phyloP scores from a whole-genome alignment of 2,329 filamentous ascomycete species.

The Sclerotinia borealis region DNA sequence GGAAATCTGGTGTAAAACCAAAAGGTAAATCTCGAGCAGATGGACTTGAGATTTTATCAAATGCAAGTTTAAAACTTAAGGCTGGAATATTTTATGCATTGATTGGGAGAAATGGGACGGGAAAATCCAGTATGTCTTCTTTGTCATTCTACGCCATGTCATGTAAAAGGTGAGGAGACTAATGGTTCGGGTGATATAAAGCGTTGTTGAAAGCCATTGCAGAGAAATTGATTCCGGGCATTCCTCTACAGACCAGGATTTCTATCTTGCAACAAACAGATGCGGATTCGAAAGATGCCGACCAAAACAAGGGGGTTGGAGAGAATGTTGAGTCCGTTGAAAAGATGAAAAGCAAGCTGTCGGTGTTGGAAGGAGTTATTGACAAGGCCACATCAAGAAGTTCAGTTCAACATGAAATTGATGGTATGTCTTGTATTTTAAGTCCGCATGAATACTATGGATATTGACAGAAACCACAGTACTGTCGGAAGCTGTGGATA shows the following conservation, averaged over 20 bases:
- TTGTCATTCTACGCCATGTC: background rate
- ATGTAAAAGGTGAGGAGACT: conserved; percentile 11
- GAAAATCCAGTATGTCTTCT: conserved; percentile 63
- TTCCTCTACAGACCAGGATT: conserved; percentile 59
- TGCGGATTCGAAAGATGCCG: conserved; percentile 30
- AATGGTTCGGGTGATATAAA: conserved; percentile 29
- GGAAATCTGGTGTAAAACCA: conserved; percentile 35
- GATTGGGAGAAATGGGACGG: conserved; percentile 73
- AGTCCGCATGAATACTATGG: background rate
- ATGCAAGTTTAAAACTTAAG: conserved; percentile 66
- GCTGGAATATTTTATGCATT: conserved; percentile 70
- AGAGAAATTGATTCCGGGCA: conserved; percentile 71
- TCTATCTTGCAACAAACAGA: conserved; percentile 64
- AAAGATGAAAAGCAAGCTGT: conserved; percentile 30
- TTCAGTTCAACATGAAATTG: conserved; percentile 54
- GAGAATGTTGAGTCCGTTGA: background rate
- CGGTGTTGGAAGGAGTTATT: conserved; percentile 63
- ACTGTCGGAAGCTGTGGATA: conserved; percentile 55
- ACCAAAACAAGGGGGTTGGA: conserved; percentile 27
- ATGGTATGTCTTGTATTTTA: conserved; percentile 37
- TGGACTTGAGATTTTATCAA: conserved; percentile 61
- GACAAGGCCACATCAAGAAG: conserved; percentile 52
- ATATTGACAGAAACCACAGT: conserved; percentile 33
- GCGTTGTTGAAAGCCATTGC: conserved; percentile 69
- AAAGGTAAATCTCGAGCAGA: conserved; percentile 47